phyloP scores from a whole-genome alignment of 805 yeast species.

The Candida chauliodis region DNA sequence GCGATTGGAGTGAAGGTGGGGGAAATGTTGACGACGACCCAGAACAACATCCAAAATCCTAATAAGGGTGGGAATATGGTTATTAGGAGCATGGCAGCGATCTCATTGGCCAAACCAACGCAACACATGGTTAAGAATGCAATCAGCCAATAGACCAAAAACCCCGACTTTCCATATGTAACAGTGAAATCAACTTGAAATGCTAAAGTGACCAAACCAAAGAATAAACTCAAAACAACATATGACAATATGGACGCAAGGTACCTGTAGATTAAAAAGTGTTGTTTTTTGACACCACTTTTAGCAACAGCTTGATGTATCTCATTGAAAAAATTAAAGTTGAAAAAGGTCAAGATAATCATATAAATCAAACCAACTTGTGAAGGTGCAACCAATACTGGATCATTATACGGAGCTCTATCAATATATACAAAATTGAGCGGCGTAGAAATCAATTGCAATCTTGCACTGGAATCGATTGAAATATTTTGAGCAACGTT shows the following conservation, averaged over 20 bases:
- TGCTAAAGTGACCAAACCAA: slow-evolving; percentile 60
- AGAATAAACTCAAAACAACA: slow-evolving; percentile 55
- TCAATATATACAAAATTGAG: slow-evolving; percentile 39
- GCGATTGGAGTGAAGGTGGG: slow-evolving; percentile 68
- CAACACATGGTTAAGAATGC: slow-evolving; percentile 68
- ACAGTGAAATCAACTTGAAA: slow-evolving; percentile 58
- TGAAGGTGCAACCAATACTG: slow-evolving; percentile 58
- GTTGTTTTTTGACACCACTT: slow-evolving; percentile 36
- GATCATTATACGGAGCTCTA: slow-evolving; percentile 46
- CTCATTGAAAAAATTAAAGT: slow-evolving; percentile 55
- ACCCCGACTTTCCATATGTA: slow-evolving; percentile 66
- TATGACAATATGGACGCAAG: slow-evolving; percentile 49
- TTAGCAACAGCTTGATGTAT: slow-evolving; percentile 50
- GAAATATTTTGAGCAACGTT: slow-evolving; percentile 13
- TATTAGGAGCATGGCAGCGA: slow-evolving; percentile 50
- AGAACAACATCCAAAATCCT: slow-evolving; percentile 69
- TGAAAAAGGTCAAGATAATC: slow-evolving; percentile 70
- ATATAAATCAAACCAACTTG: slow-evolving; percentile 75
- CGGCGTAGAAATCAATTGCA: slow-evolving; percentile 20
- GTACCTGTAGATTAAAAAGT: slow-evolving; percentile 52
- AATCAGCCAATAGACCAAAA: slow-evolving; percentile 70
- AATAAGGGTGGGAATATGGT: slow-evolving; percentile 57
- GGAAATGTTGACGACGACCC: slow-evolving; percentile 67
- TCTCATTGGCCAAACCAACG: slow-evolving; percentile 73
- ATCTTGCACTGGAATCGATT: slow-evolving; percentile 12